Evolutionary conservation across 208 protist genomes (phyloP).

Genomic region (Crithidia expoeki): DNA sequence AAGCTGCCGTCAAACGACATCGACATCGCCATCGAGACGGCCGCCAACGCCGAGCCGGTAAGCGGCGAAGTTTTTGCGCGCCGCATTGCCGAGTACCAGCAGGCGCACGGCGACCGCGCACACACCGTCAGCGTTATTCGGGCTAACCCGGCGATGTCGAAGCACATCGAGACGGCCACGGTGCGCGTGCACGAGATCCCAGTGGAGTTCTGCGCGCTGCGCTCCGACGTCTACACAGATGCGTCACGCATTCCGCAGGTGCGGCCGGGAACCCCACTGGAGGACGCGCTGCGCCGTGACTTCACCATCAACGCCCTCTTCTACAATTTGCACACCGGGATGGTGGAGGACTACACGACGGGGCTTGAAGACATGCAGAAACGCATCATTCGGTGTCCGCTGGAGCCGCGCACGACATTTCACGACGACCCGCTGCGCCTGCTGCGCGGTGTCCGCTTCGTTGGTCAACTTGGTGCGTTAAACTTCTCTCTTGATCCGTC

Average conservation of each 20-base stretch:
- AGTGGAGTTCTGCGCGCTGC: slow-evolving; percentile 97
- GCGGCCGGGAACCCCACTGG: slow-evolving; percentile 70
- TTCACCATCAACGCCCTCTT: slow-evolving; percentile 99
- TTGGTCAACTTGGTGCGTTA: slow-evolving; percentile 84
- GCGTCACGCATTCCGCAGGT: slow-evolving; percentile 93
- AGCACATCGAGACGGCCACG: slow-evolving; percentile 98
- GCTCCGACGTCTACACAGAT: slow-evolving; percentile 92
- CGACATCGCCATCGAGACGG: slow-evolving; percentile 97
- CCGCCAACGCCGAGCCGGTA: slow-evolving; percentile 27
- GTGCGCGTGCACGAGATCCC: slow-evolving; percentile 86
- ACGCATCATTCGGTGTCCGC: slow-evolving; percentile 90
- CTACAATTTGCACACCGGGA: slow-evolving; percentile 97
- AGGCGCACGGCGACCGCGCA: slow-evolving; percentile 33
- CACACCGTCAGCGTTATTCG: slow-evolving; percentile 94
- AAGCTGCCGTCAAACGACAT: slow-evolving; percentile 95
- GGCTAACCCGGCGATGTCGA: slow-evolving; percentile 96
- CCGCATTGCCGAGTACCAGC: slow-evolving; percentile 80
- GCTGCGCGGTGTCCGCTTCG: slow-evolving; percentile 93
- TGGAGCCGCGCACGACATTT: slow-evolving; percentile 86
- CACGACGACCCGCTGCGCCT: slow-evolving; percentile 95
- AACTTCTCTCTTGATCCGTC: slow-evolving; percentile 80
- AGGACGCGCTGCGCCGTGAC: slow-evolving; percentile 97
- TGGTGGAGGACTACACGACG: slow-evolving; percentile 95
- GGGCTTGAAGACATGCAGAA: slow-evolving; percentile 90
- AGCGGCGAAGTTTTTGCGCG: slow-evolving; percentile 93